Conservation (phyloP, 2,329 filamentous ascomycete species). For the Madurella mycetomatis region DNA sequence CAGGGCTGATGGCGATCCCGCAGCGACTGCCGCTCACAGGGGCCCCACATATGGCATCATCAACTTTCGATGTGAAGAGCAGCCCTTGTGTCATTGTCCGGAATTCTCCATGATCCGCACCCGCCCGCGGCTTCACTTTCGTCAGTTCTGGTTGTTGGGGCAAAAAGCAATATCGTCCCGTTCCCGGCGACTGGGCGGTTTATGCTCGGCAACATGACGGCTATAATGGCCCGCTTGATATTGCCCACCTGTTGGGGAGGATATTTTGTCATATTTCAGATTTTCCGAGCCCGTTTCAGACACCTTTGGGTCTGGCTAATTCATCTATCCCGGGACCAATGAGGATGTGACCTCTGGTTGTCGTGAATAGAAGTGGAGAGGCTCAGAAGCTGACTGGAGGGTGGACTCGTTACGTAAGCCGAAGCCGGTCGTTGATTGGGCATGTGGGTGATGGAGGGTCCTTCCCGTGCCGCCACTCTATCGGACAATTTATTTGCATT, state of each 20-base stretch:
- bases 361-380: neutral
- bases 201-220: neutral
- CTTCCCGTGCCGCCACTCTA: conserved; percentile 16
- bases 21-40: conserved; percentile 1
- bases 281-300: neutral
- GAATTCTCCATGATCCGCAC: neutral
- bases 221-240: neutral
- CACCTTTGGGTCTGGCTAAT: neutral
- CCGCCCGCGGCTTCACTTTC: neutral
- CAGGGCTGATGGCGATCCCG: conserved; percentile 13
- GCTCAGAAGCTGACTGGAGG: conserved; percentile 5
- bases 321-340: conserved; percentile 20
- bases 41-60: conserved; percentile 14
- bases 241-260: neutral
- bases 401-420: neutral
- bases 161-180: conserved; percentile 17
- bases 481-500: conserved; percentile 12
- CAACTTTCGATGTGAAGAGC: neutral
- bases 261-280: neutral
- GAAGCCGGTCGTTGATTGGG: neutral
- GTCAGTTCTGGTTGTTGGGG: neutral
- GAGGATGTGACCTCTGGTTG: neutral
- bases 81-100: neutral
- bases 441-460: neutral
- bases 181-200: conserved; percentile 12